Conservation (phyloP, 352 stramenopile genomes). For the Globisporangium solare region DNA sequence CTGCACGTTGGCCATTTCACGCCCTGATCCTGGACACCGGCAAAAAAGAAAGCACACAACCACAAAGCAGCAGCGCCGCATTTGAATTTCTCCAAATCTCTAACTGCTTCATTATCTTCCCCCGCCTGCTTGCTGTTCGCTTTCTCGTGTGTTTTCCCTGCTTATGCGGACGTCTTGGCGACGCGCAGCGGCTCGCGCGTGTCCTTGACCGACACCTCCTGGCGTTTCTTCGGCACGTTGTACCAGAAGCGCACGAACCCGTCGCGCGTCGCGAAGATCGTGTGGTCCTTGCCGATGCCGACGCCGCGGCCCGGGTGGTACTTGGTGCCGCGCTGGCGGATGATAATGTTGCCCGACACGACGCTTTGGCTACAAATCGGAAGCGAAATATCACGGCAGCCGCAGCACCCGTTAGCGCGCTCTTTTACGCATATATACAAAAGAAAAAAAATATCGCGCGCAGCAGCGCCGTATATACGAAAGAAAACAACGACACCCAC, state of each 20-base stretch:
- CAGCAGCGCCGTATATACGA: not conserved
- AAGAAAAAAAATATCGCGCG: too few relatives aligned
- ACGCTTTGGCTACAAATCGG: slow-evolving; percentile 62
- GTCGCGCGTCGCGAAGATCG: slow-evolving; percentile 86
- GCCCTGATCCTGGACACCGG: too few relatives aligned
- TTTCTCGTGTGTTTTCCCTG: not conserved
- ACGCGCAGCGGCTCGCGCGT: slow-evolving; percentile 52
- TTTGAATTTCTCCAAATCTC: too few relatives aligned
- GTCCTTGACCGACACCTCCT: slow-evolving; percentile 84
- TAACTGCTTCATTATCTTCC: not conserved
- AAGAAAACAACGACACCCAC: slow-evolving; percentile 32
- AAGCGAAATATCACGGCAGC: slow-evolving; percentile 1
- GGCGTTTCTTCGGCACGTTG: slow-evolving; percentile 79
- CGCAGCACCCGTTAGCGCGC: not conserved
- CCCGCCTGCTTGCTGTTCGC: slow-evolving; percentile 13
- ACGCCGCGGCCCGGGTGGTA: slow-evolving; percentile 94
- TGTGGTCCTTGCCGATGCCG: slow-evolving; percentile 93
- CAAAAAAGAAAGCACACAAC: too few relatives aligned
- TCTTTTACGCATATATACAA: not conserved
- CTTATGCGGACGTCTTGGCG: slow-evolving; percentile 12
- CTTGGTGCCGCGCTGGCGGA: slow-evolving; percentile 96
- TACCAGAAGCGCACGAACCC: slow-evolving; percentile 92
- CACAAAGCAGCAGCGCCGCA: too few relatives aligned
- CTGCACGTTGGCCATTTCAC: too few relatives aligned
- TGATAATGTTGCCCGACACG: slow-evolving; percentile 95